Conservation (phyloP, 1,284 basidiomycete species). For the Ustilago esculenta region DNA sequence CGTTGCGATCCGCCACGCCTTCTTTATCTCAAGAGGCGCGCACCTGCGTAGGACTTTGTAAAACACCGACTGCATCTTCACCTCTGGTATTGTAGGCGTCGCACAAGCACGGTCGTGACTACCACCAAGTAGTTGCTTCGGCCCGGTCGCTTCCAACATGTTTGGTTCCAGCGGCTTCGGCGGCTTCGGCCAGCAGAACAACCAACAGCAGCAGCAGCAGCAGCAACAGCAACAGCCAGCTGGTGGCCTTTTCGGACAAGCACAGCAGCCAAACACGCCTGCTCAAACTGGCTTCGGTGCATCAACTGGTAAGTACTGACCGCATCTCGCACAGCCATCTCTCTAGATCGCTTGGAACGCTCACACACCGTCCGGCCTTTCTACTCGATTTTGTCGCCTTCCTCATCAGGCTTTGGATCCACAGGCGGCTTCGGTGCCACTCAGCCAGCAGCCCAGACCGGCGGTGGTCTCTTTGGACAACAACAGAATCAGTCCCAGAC, state of each 20-base stretch:
- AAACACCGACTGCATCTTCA: too few relatives aligned
- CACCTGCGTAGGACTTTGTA: too few relatives aligned
- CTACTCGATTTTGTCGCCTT: neutral
- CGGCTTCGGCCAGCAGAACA: constrained; percentile 61
- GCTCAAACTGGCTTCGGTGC: constrained; percentile 52
- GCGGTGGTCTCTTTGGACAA: constrained; percentile 65
- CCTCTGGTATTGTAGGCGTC: too few relatives aligned
- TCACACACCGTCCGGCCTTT: too few relatives aligned
- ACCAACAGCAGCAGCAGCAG: constrained; percentile 57
- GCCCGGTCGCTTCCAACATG: constrained; percentile 24
- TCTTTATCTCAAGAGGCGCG: too few relatives aligned
- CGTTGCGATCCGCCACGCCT: neutral
- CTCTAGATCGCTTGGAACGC: neutral
- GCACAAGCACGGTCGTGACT: too few relatives aligned
- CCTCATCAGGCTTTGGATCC: constrained; percentile 36
- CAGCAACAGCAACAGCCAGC: constrained; percentile 60
- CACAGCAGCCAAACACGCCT: constrained; percentile 55
- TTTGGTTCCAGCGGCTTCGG: constrained; percentile 56
- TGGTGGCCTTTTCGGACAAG: constrained; percentile 66
- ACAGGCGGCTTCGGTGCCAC: constrained; percentile 43
- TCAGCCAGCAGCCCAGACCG: constrained; percentile 54
- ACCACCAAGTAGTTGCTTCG: too few relatives aligned
- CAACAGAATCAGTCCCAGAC: constrained; percentile 50
- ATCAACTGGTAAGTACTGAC: constrained; percentile 29
- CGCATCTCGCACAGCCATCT: too few relatives aligned